A percentile compares a stretch with the other conserved stretches of the same genome.
Conservation (phyloP, 768 basidiomycete species). For the Suillus americanus region DNA sequence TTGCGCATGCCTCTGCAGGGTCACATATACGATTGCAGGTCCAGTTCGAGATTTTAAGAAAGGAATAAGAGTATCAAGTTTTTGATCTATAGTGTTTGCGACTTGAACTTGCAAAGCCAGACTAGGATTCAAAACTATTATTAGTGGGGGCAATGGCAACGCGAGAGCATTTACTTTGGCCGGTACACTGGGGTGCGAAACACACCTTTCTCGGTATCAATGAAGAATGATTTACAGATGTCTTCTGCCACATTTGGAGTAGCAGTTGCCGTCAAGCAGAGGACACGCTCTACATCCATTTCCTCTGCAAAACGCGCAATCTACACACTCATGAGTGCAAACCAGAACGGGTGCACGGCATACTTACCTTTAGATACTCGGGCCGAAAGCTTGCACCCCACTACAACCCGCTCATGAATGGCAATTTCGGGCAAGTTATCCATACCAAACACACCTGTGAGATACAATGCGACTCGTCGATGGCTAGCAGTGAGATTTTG, state of each 20-base stretch:
- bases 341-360: constrained; percentile 8
- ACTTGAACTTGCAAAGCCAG: constrained; percentile 37
- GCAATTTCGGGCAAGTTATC: neutral
- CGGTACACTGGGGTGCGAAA: constrained; percentile 46
- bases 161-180: constrained; percentile 34
- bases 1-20: constrained; percentile 41
- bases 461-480: constrained; percentile 52
- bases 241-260: constrained; percentile 41
- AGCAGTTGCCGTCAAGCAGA: constrained; percentile 48
- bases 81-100: constrained; percentile 31
- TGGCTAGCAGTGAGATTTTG: constrained; percentile 45
- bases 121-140: constrained; percentile 18
- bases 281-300: constrained; percentile 41
- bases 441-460: constrained; percentile 32
- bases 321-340: constrained; percentile 27
- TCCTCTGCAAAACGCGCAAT: constrained; percentile 49
- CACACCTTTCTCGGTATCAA: constrained; percentile 37
- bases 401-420: constrained; percentile 15
- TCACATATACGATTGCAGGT: constrained; percentile 47
- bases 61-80: constrained; percentile 36
- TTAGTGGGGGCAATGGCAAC: neutral
- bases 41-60: constrained; percentile 37
- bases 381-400: constrained; percentile 47
- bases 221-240: constrained; percentile 44
- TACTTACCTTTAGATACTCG: constrained; percentile 27